Evolutionary conservation across 805 yeast species (phyloP).

Genomic region (Suhomyces faveliae): DNA sequence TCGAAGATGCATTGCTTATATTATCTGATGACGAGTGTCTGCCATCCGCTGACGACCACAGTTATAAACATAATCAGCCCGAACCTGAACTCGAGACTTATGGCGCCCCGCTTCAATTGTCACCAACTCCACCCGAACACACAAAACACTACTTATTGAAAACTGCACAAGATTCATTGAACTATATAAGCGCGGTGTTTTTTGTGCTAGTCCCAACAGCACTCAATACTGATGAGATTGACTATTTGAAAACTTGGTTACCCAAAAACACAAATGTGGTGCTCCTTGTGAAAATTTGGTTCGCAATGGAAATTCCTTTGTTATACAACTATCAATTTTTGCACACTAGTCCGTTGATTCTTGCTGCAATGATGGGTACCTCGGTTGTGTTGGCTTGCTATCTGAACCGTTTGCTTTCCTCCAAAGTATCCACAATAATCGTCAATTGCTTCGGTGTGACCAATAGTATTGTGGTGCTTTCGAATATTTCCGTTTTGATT

Average conservation of each 20-base stretch:
- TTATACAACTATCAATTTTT: conserved; percentile 18
- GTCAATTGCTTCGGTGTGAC: conserved; percentile 20
- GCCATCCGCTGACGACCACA: background rate
- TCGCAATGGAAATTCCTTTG: conserved; percentile 16
- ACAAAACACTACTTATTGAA: background rate
- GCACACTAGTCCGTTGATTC: conserved; percentile 10
- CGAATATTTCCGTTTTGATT: conserved; percentile 24
- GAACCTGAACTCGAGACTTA: background rate
- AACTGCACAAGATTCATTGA: background rate
- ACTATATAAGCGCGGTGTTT: conserved; percentile 7
- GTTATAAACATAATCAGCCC: background rate
- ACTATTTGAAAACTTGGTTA: background rate
- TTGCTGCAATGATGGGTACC: conserved; percentile 8
- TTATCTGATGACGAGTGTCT: conserved; percentile 17
- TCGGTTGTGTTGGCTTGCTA: conserved; percentile 3
- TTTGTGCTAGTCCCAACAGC: conserved; percentile 17
- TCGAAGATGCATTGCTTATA: conserved; percentile 23
- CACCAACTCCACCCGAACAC: background rate
- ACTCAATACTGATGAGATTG: background rate
- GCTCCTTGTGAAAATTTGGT: conserved; percentile 14
- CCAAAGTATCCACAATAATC: conserved; percentile 2
- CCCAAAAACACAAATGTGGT: background rate
- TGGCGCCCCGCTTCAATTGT: background rate
- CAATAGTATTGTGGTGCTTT: conserved; percentile 25
- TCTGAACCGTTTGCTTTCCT: conserved; percentile 1